Conservation (phyloP, 176 grass and related monocot genomes). For the Triticum timopheevii region DNA sequence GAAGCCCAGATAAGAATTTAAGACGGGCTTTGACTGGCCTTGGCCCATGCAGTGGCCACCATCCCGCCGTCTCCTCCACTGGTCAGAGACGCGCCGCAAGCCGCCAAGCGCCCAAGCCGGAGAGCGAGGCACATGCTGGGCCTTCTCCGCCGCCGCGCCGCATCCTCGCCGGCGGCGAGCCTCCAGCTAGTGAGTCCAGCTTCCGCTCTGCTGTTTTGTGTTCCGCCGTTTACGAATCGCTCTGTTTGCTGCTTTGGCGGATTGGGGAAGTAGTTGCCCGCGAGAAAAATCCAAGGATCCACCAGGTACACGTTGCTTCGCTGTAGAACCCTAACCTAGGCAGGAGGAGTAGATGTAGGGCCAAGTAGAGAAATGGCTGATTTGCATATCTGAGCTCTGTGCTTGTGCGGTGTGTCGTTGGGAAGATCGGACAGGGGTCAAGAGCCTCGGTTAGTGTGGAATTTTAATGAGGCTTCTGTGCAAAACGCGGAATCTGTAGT, state of each 20-base stretch:
- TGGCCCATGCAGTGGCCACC: neutral
- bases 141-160: conserved; percentile 20
- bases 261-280: neutral
- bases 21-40: neutral
- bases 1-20: neutral
- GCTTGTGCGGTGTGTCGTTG: neutral
- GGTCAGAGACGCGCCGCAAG: conserved; percentile 6
- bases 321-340: neutral
- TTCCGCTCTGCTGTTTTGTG: neutral
- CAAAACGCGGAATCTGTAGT: neutral
- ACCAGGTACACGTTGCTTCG: neutral
- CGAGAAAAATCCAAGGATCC: neutral
- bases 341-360: too few species aligned
- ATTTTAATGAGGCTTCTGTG: neutral
- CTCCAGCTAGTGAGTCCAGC: conserved; percentile 11
- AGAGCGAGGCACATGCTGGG: conserved; percentile 19
- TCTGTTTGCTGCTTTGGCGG: neutral
- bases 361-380: neutral
- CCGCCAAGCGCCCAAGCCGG: neutral
- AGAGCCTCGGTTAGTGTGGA: neutral
- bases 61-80: neutral
- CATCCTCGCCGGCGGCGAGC: neutral
- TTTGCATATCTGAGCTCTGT: neutral
- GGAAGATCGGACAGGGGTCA: neutral
- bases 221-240: neutral